Evolutionary conservation across 2,329 filamentous ascomycete species (phyloP).

Genomic region (Calonectria multiphialidica): DNA sequence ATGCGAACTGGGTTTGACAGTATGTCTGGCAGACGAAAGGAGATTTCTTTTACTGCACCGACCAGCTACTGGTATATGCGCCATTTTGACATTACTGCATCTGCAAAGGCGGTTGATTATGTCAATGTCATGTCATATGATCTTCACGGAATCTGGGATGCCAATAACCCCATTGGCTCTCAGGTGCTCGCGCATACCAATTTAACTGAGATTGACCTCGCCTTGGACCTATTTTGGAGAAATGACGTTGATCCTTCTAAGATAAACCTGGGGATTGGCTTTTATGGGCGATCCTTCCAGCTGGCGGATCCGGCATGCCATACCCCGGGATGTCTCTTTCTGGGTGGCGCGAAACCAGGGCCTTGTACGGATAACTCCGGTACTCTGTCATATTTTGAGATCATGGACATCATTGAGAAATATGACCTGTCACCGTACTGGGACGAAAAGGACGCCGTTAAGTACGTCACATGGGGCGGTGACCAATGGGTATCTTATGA

Average conservation of each 20-base stretch:
- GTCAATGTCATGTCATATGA: conserved; percentile 1
- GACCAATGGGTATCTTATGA: neutral
- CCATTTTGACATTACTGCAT: neutral
- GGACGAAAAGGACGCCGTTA: neutral
- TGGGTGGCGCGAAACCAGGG: neutral
- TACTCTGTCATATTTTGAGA: neutral
- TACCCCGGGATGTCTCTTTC: conserved; percentile 42
- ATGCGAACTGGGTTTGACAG: neutral
- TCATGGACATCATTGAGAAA: neutral
- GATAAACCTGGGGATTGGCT: conserved; percentile 57
- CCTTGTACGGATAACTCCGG: neutral
- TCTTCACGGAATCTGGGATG: conserved; percentile 9
- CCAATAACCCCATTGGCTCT: neutral
- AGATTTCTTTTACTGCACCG: neutral
- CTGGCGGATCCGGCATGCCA: conserved; percentile 26
- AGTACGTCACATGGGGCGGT: neutral
- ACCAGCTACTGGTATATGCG: neutral
- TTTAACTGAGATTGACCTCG: conserved; percentile 56
- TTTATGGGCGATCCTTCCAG: conserved; percentile 52
- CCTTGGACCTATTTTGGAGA: conserved; percentile 60
- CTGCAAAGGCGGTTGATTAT: neutral
- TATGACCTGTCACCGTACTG: neutral
- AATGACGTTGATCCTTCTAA: conserved; percentile 55
- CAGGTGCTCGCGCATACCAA: conserved; percentile 53
- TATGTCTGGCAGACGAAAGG: neutral